Base-by-base conservation (phyloP, 768 basidiomycete species). In the Chlorophyllum brunneum region DNA sequence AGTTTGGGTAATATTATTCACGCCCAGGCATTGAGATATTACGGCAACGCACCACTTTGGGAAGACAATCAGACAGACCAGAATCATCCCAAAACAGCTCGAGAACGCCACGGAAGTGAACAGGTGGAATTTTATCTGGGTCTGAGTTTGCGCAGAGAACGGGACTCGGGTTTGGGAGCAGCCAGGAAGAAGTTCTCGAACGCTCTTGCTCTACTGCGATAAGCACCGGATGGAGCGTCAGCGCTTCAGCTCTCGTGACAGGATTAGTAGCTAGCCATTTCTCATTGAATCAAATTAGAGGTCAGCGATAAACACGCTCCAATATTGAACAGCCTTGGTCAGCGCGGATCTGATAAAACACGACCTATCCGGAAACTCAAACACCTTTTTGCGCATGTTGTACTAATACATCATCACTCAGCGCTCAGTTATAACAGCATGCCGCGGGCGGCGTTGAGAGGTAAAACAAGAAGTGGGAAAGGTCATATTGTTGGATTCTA, bases 111-210 rank as follows among this genome's bases (percentile, higher is more conserved):
- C n/a, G n/a, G n/a, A n/a, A n/a, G n/a, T n/a, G n/a, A n/a, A n/a
- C n/a, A n/a, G n/a, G n/a, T 23, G 30, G 22, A 46, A 33, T 33
- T 2, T 18, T 29, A 30, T 44, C 43, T 9, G 15, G 43, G 31
- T 24, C 22, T 20, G 11, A 33, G n/a, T 46, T 20, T 23, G 33
- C 10, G 33, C 15, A 13, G 26, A 23, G 23, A n/a, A 8, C 27
- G 30, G 45, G 31, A 34, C 45, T 46, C 45, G 22, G 45, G 45
- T 46, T 34, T 33, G 30, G 22, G 45, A 46, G 45, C 45, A 46
- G 31, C 6, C 34, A 31, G 29, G 30, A 30, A 31, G 6, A 36
- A 31, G 16, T 15, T 5, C 15, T 16, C 15, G 16, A 30, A 15
- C 8, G n/a, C 29, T 13, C 30, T 34, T 45, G 13, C 27, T 16